Conservation (phyloP, 768 basidiomycete species). For the Mycena chlorophos region DNA sequence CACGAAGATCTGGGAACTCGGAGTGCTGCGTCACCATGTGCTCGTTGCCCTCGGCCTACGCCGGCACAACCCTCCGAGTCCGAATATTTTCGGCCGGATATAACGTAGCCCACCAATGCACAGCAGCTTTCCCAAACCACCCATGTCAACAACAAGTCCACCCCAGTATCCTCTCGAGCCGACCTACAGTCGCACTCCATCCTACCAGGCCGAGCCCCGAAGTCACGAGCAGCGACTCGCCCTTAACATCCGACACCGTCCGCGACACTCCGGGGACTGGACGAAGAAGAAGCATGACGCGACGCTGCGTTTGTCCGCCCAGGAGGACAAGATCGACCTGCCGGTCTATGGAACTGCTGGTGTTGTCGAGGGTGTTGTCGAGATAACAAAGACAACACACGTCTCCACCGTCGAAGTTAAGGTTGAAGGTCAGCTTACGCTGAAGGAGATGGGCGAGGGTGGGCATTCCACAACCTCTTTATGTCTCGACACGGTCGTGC, state of each 20-base stretch:
- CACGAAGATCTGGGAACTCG: neutral
- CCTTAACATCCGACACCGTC: conserved; percentile 38
- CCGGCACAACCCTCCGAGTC: no score
- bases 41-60: neutral
- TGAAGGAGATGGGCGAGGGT: conserved; percentile 69
- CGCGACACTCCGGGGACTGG: conserved; percentile 49
- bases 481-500: conserved; percentile 49
- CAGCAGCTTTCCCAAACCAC: neutral
- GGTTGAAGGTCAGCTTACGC: conserved; percentile 58
- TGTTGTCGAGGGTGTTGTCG: conserved; percentile 55
- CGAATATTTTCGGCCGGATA: conserved; percentile 4
- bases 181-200: conserved; percentile 41
- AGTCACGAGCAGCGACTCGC: conserved; percentile 55
- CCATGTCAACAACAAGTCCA: conserved; percentile 58
- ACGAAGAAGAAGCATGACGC: conserved; percentile 58
- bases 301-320: conserved; percentile 51
- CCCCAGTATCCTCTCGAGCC: conserved; percentile 47
- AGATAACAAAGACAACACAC: conserved; percentile 54
- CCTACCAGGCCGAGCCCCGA: conserved; percentile 57
- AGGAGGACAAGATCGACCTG: conserved; percentile 49
- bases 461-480: conserved; percentile 55
- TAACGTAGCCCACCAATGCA: neutral
- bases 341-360: conserved; percentile 59
- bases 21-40: neutral
- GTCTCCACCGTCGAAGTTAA: conserved; percentile 65